A percentile compares a stretch with the other conserved stretches of the same genome.
Conservation (phyloP, 768 basidiomycete genomes). For the Galerina marginata region DNA sequence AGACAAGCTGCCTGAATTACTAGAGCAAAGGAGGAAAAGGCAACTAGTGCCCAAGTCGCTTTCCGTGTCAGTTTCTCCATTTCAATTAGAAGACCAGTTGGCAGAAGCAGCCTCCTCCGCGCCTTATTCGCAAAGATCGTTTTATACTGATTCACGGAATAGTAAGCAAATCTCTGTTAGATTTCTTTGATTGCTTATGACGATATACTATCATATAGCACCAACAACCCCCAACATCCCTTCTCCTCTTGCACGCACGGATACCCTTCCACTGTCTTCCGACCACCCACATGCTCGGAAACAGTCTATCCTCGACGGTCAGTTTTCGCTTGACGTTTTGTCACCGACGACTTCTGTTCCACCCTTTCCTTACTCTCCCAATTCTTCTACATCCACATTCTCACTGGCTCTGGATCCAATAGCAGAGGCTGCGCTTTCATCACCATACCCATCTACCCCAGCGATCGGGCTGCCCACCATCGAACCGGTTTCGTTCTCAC, state of each 20-base stretch:
- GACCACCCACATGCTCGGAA: constrained; percentile 83
- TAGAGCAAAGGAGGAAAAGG: constrained; percentile 60
- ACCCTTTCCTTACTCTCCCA: constrained; percentile 38
- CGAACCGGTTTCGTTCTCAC: constrained; percentile 35
- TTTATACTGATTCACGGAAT: constrained; percentile 24
- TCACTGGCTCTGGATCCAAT: constrained; percentile 44
- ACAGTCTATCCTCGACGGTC: constrained; percentile 65
- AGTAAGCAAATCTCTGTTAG: constrained; percentile 20
- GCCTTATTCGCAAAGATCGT: constrained; percentile 33
- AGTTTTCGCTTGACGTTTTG: constrained; percentile 38
- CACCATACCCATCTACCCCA: constrained; percentile 33
- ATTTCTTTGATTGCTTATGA: background rate
- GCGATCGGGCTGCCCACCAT: constrained; percentile 35
- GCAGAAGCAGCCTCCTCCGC: constrained; percentile 39
- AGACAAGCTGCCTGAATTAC: constrained; percentile 49
- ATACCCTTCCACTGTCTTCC: constrained; percentile 55
- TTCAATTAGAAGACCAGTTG: constrained; percentile 46
- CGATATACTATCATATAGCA: constrained; percentile 22
- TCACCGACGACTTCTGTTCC: constrained; percentile 34
- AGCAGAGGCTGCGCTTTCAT: constrained; percentile 31
- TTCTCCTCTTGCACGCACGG: constrained; percentile 55
- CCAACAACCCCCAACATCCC: constrained; percentile 41
- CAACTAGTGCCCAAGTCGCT: constrained; percentile 62
- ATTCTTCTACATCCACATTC: constrained; percentile 49
- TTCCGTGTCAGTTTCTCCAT: constrained; percentile 64